These are phyloP conservation scores for Phytophthora sojae DNA, from an alignment of 352 stramenopile species.

Conservation along the genomic window DNA sequence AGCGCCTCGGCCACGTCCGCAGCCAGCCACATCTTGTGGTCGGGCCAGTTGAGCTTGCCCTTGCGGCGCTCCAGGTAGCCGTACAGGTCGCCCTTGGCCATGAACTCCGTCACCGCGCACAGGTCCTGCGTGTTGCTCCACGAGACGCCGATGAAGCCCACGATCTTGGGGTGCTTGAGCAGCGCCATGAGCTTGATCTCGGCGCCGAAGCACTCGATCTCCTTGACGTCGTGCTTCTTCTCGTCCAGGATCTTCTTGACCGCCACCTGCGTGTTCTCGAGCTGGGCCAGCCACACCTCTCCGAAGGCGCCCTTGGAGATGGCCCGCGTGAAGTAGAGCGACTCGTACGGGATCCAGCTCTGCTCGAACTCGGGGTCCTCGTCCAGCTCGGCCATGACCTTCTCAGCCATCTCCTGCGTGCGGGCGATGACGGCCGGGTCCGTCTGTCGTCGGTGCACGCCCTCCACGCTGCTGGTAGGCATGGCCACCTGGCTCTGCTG, in stretches of 20 bases:
- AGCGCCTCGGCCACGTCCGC: conserved; percentile 78
- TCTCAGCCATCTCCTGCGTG: conserved; percentile 53
- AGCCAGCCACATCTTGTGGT: conserved; percentile 46
- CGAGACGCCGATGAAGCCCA: conserved; percentile 55
- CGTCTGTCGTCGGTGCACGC: conserved; percentile 28
- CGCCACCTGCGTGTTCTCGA: conserved; percentile 81
- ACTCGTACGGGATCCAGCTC: conserved; percentile 71
- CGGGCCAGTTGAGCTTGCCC: conserved; percentile 40
- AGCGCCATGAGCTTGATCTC: conserved; percentile 64
- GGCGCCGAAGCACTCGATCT: conserved; percentile 74
- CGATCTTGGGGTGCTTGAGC: conserved; percentile 64
- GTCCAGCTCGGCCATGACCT: conserved; percentile 71
- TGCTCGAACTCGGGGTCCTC: conserved; percentile 57
- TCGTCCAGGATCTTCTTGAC: conserved; percentile 87
- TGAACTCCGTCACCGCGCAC: conserved; percentile 61
- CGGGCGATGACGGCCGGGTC: conserved; percentile 34
- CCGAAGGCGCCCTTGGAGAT: conserved; percentile 83
- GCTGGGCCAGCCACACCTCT: conserved; percentile 83
- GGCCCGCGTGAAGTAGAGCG: conserved; percentile 80
- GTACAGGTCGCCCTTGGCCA: conserved; percentile 59
- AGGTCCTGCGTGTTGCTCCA: conserved; percentile 59
- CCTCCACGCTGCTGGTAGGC: conserved; percentile 25
- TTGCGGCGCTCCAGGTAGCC: conserved; percentile 39
- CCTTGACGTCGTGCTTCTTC: conserved; percentile 82
- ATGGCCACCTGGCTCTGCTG: conserved; percentile 35